A percentile compares a stretch with the other conserved stretches of the same genome.
These are phyloP conservation scores for Akebia trifoliata DNA, from an alignment of 164 flowering plant genomes.

Conservation along the genomic window DNA sequence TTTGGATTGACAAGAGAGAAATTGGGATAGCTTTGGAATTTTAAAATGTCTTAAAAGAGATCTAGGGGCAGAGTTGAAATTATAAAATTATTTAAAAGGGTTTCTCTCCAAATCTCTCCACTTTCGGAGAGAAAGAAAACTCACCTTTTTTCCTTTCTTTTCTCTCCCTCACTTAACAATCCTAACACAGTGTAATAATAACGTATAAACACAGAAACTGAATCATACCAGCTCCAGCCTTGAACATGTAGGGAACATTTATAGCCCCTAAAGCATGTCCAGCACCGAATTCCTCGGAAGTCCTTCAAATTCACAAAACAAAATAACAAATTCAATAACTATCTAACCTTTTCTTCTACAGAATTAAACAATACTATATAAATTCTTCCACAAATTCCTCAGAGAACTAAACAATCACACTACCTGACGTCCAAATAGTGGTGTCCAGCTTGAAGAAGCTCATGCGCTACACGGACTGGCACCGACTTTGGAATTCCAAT, in stretches of 20 bases:
- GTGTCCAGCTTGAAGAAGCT: slow-evolving; percentile 87
- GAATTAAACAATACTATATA: not conserved
- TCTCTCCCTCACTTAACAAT: no score
- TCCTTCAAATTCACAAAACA: slow-evolving; percentile 35
- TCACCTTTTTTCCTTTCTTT: no score
- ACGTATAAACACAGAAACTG: not conserved
- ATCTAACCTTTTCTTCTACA: not conserved
- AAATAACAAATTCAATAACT: not conserved
- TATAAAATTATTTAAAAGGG: no score
- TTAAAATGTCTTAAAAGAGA: no score
- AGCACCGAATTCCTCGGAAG: slow-evolving; percentile 70
- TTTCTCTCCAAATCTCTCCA: no score
- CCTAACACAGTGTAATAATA: not conserved
- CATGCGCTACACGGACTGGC: slow-evolving; percentile 83
- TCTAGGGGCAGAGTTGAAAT: no score
- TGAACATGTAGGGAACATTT: slow-evolving; percentile 80
- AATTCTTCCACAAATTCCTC: not conserved
- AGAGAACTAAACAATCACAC: not conserved
- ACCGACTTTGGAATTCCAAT: slow-evolving; percentile 61
- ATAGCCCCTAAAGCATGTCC: slow-evolving; percentile 79
- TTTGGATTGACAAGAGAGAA: no score
- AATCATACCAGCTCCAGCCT: slow-evolving; percentile 52
- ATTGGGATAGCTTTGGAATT: no score
- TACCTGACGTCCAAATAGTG: slow-evolving; percentile 84
- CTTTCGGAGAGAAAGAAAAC: no score